Evolutionary conservation across 1,139 yeast genomes (phyloP).

Genomic region (Geotrichum bryndzae): DNA sequence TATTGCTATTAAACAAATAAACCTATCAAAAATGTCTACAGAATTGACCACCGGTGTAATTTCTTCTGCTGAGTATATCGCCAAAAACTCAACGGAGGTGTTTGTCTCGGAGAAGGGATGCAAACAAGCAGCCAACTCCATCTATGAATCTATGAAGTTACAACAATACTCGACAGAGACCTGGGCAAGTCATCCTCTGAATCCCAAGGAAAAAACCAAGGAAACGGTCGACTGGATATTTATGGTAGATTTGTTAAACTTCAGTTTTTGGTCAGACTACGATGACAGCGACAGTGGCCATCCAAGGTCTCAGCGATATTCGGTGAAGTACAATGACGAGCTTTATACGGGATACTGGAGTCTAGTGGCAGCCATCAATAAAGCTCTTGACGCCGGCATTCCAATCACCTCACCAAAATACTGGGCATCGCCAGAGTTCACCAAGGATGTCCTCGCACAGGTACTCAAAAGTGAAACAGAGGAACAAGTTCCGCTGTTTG

Average conservation of each 20-base stretch:
- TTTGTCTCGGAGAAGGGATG: constrained; percentile 25
- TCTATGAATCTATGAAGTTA: constrained; percentile 29
- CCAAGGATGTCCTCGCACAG: constrained; percentile 23
- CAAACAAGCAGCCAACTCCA: constrained; percentile 28
- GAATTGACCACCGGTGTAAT: constrained; percentile 8
- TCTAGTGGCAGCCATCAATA: constrained; percentile 39
- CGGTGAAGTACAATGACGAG: constrained; percentile 34
- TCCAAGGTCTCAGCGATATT: constrained; percentile 31
- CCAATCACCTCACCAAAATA: constrained; percentile 36
- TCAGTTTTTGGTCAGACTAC: constrained; percentile 41
- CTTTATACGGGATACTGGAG: constrained; percentile 44
- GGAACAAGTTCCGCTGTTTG: constrained; percentile 36
- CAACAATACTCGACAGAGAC: constrained; percentile 33
- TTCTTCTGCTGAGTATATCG: constrained; percentile 14
- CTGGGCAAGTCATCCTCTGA: constrained; percentile 37
- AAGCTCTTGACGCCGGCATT: constrained; percentile 38
- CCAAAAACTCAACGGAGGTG: constrained; percentile 14
- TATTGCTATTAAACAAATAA: not conserved
- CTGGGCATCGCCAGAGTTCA: constrained; percentile 33
- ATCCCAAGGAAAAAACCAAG: constrained; percentile 28
- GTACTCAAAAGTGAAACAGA: constrained; percentile 33
- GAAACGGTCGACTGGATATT: constrained; percentile 39
- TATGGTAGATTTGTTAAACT: constrained; percentile 39
- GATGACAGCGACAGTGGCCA: constrained; percentile 34
- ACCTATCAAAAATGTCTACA: constrained; percentile 3